Evolutionary conservation across 208 protist species (phyloP), one percentile per base, ranked within the genome.

Genomic region (Trypanosoma melophagium): DNA sequence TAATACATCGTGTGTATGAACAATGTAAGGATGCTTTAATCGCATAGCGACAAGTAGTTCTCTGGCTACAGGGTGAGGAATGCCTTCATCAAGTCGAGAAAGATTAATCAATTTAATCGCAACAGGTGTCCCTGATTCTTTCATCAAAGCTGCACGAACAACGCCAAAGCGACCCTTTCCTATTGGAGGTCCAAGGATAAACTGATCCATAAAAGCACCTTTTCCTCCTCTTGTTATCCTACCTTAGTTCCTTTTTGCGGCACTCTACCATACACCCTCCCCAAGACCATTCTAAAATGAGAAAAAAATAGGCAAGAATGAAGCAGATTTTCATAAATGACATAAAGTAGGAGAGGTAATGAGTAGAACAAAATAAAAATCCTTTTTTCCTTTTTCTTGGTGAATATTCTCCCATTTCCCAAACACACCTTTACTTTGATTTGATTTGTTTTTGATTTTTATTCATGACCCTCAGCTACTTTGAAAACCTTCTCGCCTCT

Each of bases 81-180:
- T 79, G n/a, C 84, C 91, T 45, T 93, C 87, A 7, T 79, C 73
- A 0, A 80, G 63, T 7, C 79, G 71, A 0, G 69, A 49, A 13
- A 93, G 60, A 25, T 73, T 79, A 31, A 96, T 79, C 0, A 87
- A 51, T 63, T 96, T 96, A 31, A 96, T 69, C 9, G 86, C 90
- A 7, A 94, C 88, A 7, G 40, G 70, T 19, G 71, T 70, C 12
- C 83, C 84, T 13, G 87, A 86, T 0, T 49, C 72, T 44, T 83
- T 91, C 1, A 84, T 64, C 14, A 75, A 60, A 16, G 82, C 90
- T 40, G 71, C 70, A 5, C 78, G 66, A 19, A 96, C 87, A 52
- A 63, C 77, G 13, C 90, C 90, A 58, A 92, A 94, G 28, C 90
- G 84, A 0, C 90, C 90, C 41, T 94, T 84, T 0, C 87, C 90